A percentile compares a stretch with the other conserved stretches of the same genome.
Evolutionary conservation across 2,329 filamentous ascomycete species (phyloP).

Genomic region (Leptographium lundbergii): DNA sequence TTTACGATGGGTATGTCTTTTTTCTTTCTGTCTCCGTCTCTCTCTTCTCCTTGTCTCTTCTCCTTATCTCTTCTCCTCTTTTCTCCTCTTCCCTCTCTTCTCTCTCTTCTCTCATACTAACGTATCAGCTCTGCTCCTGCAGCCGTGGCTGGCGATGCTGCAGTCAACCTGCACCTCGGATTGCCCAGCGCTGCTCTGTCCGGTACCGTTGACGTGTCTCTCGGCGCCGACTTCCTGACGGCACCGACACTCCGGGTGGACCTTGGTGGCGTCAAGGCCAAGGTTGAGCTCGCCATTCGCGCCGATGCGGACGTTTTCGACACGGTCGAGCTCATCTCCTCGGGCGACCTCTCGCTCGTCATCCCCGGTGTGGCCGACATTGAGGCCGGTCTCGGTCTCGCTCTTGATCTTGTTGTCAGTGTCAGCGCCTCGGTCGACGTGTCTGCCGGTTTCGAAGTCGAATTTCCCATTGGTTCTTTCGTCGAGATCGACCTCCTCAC

Average conservation of each 20-base stretch:
- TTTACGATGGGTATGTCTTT: constrained; percentile 12
- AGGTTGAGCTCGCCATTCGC: constrained; percentile 16
- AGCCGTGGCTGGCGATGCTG: constrained; percentile 1
- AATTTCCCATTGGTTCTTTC: constrained; percentile 15
- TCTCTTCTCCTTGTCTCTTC: neutral
- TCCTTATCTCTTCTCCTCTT: neutral
- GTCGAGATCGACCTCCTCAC: constrained; percentile 16
- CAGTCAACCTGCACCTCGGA: constrained; percentile 11
- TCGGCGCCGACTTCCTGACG: constrained; percentile 10
- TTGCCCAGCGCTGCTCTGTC: constrained; percentile 12
- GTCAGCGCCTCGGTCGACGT: constrained; percentile 16
- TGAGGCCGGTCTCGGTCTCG: constrained; percentile 15
- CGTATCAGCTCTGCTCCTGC: constrained; percentile 6
- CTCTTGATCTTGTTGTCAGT: constrained; percentile 17
- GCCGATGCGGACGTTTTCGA: constrained; percentile 14
- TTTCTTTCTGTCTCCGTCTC: neutral
- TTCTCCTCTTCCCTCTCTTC: neutral
- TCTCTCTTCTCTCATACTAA: neutral
- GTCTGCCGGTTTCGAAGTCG: constrained; percentile 15
- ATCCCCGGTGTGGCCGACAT: constrained; percentile 15
- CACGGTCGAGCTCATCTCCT: constrained; percentile 14
- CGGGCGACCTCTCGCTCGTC: constrained; percentile 10
- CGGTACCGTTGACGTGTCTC: constrained; percentile 11
- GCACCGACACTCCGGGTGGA: constrained; percentile 11
- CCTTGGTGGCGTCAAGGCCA: constrained; percentile 16